Conservation (phyloP, 2,329 filamentous ascomycete genomes). For the Stachybotrys echinatus region DNA sequence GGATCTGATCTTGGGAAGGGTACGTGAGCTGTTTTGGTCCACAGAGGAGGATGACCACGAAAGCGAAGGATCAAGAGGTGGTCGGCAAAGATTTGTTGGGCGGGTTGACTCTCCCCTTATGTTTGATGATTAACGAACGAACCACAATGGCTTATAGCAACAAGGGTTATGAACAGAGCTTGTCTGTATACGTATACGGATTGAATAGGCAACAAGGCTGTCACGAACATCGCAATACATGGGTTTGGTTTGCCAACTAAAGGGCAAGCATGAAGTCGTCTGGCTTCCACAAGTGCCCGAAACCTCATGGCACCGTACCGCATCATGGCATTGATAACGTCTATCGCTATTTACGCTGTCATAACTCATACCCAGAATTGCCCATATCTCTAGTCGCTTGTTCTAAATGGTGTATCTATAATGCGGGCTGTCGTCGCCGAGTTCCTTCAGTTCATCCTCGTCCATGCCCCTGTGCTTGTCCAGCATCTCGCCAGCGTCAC, state of each 20-base stretch:
- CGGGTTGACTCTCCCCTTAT: too few species aligned
- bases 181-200: too few species aligned
- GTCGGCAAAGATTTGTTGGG: not conserved
- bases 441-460: conserved; percentile 42
- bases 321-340: not conserved
- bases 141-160: too few species aligned
- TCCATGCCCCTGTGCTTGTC: conserved; percentile 33
- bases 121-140: too few species aligned
- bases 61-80: not conserved
- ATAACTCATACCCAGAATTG: not conserved
- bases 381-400: not conserved
- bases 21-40: conserved; percentile 6
- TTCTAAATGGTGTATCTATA: conserved; percentile 38
- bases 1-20: conserved; percentile 9
- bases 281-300: too few species aligned
- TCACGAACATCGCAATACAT: too few species aligned
- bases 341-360: not conserved
- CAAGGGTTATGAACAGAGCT: too few species aligned
- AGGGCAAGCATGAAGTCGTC: too few species aligned
- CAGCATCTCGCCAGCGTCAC: conserved; percentile 31
- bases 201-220: too few species aligned
- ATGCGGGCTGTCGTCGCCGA: conserved; percentile 47
- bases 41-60: not conserved
- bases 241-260: too few species aligned
- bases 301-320: too few species aligned